A percentile compares a stretch with the other conserved stretches of the same genome.
Evolutionary conservation across 2,329 filamentous ascomycete species (phyloP).

Genomic region (Xylariaceae sp.): DNA sequence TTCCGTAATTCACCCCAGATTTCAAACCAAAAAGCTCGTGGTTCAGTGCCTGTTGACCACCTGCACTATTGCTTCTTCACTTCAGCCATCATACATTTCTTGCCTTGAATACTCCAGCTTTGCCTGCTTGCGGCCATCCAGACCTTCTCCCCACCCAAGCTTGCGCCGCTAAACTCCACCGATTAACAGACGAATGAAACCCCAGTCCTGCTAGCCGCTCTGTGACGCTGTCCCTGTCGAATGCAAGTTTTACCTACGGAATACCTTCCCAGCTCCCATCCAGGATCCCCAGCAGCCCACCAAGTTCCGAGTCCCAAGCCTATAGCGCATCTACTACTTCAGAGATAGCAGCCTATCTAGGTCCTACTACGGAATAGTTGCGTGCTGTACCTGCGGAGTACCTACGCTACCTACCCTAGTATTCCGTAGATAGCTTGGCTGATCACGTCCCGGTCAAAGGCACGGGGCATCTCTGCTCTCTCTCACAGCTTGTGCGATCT

Average conservation of each 20-base stretch:
- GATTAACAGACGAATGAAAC: conserved; percentile 37
- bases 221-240: conserved; percentile 32
- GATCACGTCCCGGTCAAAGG: conserved; percentile 33
- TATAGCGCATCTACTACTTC: not conserved
- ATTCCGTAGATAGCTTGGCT: conserved; percentile 22
- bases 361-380: too few relatives aligned
- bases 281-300: conserved; percentile 7
- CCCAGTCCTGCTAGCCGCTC: conserved; percentile 36
- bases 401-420: conserved; percentile 4
- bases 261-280: not conserved
- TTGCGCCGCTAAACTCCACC: conserved; percentile 28
- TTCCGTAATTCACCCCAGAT: not conserved
- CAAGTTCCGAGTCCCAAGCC: not conserved
- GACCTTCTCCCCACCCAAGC: conserved; percentile 9
- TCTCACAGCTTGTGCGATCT: conserved; percentile 37
- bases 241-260: conserved; percentile 25
- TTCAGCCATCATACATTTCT: not conserved
- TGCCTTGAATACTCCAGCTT: not conserved
- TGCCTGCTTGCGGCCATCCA: conserved; percentile 2
- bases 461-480: conserved; percentile 30
- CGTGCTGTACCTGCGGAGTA: not conserved
- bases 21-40: not conserved
- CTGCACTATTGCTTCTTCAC: conserved; percentile 15
- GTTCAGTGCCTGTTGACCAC: too few relatives aligned
- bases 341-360: not conserved